Evolutionary conservation across 768 basidiomycete species (phyloP), one percentile per base, ranked within the genome.

Genomic region (Russula olivacea): DNA sequence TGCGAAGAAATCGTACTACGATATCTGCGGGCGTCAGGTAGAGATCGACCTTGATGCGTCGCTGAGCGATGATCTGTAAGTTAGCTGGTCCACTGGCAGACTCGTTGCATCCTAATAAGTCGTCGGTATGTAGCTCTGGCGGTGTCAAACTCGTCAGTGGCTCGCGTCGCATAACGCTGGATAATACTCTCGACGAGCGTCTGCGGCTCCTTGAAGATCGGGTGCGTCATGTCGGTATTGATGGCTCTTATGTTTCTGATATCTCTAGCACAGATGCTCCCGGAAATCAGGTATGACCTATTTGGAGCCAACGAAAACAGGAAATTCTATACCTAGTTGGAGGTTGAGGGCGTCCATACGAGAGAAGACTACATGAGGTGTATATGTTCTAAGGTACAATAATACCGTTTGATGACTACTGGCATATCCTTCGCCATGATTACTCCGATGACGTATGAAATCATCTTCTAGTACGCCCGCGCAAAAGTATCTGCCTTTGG

Each of bases 101-200:
- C 41, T 17, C 23, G n/a, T 7, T 54, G 30, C 28, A n/a, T 34
- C 9, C 7, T 58, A 40, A 19, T 17, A 40, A 17, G 38, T 51
- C n/a, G 15, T 53, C 30, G 21, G 32, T 55, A 30, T 25, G 8
- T 64, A 92, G 91, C 66, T 84, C 94, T 61, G 97, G 97, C 15
- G 96, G 96, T 15, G 77, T 97, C 52, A 86, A 86, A 69, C 81
- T 98, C 19, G 71, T 81, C 15, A 89, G 83, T 57, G 88, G 87
- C 23, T 80, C 80, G 11, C 80, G 81, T 38, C 84, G 92, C 56
- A 98, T 98, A 73, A 88, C 85, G 23, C 81, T 99, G 25, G 91
- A 98, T 75, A 98, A 99, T 72, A 94, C 95, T 2, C 78, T 99
- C 55, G 95, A 96, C 69, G 94, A 98, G 74, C 82, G 96, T 52